Conservation (phyloP, 2,329 filamentous ascomycete species). For the Trichoderma endophyticum region DNA sequence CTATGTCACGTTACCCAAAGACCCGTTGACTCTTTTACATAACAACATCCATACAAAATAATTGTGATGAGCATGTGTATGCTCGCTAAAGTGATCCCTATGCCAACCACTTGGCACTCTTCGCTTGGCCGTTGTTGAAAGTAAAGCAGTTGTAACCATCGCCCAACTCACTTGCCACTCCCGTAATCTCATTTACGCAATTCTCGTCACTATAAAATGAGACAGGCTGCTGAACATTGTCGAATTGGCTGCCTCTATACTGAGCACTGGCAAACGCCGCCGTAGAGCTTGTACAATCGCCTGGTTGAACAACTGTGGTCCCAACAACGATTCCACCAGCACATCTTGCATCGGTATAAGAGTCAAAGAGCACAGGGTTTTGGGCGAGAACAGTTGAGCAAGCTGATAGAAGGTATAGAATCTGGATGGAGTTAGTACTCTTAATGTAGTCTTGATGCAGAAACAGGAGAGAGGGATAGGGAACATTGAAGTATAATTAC, state of each 20-base stretch:
- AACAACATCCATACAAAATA: neutral
- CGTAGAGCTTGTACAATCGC: neutral
- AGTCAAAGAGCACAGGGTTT: neutral
- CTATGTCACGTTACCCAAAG: neutral
- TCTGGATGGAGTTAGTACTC: neutral
- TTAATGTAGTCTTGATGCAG: neutral
- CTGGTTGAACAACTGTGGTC: neutral
- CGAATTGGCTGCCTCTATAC: neutral
- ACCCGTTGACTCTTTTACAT: neutral
- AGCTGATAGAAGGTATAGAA: neutral
- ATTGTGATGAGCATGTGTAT: neutral
- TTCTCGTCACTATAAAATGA: neutral
- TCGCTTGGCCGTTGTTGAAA: neutral
- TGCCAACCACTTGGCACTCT: neutral
- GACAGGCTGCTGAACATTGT: neutral
- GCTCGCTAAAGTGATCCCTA: neutral
- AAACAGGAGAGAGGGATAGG: too few relatives aligned
- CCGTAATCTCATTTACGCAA: neutral
- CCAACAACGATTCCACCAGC: neutral
- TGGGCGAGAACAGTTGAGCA: neutral
- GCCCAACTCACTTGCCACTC: neutral
- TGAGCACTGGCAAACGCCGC: neutral
- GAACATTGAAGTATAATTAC: neutral
- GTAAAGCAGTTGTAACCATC: constrained; percentile 1
- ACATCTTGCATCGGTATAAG: neutral